phyloP scores from a whole-genome alignment of 805 yeast species.

The Yamadazyma insecticola region DNA sequence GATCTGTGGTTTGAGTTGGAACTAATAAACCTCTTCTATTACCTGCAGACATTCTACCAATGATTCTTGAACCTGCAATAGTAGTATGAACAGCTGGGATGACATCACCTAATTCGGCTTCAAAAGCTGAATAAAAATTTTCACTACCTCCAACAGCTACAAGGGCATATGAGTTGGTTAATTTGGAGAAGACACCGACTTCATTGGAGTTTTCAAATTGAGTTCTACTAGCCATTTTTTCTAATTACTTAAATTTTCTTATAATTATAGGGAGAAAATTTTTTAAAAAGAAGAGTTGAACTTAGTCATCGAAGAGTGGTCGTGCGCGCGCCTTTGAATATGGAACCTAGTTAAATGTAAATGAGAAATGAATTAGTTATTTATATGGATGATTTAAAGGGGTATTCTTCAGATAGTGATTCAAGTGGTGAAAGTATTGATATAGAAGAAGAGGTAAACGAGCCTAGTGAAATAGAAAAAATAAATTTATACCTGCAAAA shows the following conservation, averaged over 20 bases:
- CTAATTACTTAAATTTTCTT: not conserved
- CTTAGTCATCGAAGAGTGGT: too few relatives aligned
- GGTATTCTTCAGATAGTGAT: constrained; percentile 5
- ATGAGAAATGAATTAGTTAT: too few relatives aligned
- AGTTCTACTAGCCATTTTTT: constrained; percentile 42
- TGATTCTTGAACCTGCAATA: constrained; percentile 95
- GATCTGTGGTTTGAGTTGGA: constrained; percentile 97
- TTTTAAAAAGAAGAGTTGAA: constrained; percentile 1
- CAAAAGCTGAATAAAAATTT: constrained; percentile 84
- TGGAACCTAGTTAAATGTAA: not conserved
- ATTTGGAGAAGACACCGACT: constrained; percentile 90
- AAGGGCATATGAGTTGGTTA: constrained; percentile 93
- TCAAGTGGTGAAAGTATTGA: not conserved
- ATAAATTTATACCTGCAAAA: constrained; percentile 7
- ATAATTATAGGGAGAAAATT: not conserved
- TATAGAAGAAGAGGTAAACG: too few relatives aligned
- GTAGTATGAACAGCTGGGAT: constrained; percentile 96
- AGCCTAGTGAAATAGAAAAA: constrained; percentile 1
- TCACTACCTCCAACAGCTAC: constrained; percentile 96
- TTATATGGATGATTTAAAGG: constrained; percentile 5
- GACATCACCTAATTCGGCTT: constrained; percentile 94
- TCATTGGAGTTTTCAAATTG: constrained; percentile 46
- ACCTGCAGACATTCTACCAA: constrained; percentile 98
- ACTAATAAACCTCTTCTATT: constrained; percentile 96
- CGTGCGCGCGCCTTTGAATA: constrained; percentile 2